Evolutionary conservation across 768 basidiomycete species (phyloP).

Genomic region (Amanita brunnescens): DNA sequence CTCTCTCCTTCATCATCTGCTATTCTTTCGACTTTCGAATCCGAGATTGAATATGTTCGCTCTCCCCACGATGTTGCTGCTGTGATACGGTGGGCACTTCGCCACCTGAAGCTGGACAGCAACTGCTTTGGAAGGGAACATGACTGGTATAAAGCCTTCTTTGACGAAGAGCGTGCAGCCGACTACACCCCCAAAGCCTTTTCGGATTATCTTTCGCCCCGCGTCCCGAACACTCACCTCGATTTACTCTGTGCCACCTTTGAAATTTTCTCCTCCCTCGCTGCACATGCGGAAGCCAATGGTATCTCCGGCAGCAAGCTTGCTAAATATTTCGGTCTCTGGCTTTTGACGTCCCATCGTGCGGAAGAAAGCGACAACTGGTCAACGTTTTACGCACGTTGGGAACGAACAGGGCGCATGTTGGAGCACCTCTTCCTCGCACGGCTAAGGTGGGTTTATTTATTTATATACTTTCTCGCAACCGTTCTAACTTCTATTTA

Average conservation of each 20-base stretch:
- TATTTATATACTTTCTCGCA: background rate
- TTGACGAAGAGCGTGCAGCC: slow-evolving; percentile 45
- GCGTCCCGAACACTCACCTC: slow-evolving; percentile 46
- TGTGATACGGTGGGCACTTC: slow-evolving; percentile 72
- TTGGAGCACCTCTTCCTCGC: slow-evolving; percentile 73
- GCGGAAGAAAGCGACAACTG: slow-evolving; percentile 48
- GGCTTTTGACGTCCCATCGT: slow-evolving; percentile 50
- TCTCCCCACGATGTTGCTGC: slow-evolving; percentile 74
- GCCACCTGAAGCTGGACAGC: slow-evolving; percentile 60
- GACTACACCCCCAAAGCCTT: slow-evolving; percentile 60
- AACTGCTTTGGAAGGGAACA: slow-evolving; percentile 52
- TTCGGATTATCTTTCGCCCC: slow-evolving; percentile 50
- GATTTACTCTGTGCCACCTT: slow-evolving; percentile 51
- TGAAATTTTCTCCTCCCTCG: slow-evolving; percentile 58
- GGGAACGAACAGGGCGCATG: slow-evolving; percentile 66
- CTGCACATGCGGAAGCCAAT: slow-evolving; percentile 63
- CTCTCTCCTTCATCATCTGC: slow-evolving; percentile 43
- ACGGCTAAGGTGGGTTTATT: slow-evolving; percentile 47
- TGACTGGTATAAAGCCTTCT: slow-evolving; percentile 62
- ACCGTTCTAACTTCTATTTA: slow-evolving; percentile 6
- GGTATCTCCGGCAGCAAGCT: slow-evolving; percentile 74
- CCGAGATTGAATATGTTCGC: slow-evolving; percentile 54
- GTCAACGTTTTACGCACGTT: slow-evolving; percentile 58
- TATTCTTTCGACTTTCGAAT: slow-evolving; percentile 45
- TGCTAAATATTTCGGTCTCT: slow-evolving; percentile 63